phyloP scores from a whole-genome alignment of 2,329 filamentous ascomycete genomes.

The Talaromyces sp. region DNA sequence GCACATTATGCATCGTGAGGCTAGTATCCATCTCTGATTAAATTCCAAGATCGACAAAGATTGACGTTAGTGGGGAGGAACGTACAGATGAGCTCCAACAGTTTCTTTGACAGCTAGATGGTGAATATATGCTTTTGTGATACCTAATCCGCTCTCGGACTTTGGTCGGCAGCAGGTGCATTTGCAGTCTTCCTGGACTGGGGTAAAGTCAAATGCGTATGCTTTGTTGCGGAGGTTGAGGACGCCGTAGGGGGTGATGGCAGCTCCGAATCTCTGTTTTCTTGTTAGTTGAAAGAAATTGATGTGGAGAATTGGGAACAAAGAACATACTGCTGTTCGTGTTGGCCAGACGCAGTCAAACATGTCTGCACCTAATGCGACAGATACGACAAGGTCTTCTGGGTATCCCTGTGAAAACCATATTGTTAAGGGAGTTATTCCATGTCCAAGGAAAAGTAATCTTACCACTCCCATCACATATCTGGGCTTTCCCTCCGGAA shows the following conservation, averaged over 20 bases:
- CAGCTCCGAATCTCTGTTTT: constrained; percentile 78
- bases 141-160: constrained; percentile 69
- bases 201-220: constrained; percentile 76
- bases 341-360: constrained; percentile 99
- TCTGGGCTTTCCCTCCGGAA: constrained; percentile 89
- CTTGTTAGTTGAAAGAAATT: constrained; percentile 3
- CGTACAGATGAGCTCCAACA: constrained; percentile 71
- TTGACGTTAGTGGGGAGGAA: not conserved
- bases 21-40: constrained; percentile 45
- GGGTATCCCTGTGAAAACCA: constrained; percentile 68
- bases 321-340: constrained; percentile 75
- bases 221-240: constrained; percentile 76
- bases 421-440: constrained; percentile 15
- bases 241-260: constrained; percentile 76
- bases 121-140: constrained; percentile 86
- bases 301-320: too few species aligned
- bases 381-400: constrained; percentile 89
- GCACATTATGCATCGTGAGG: constrained; percentile 92
- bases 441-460: constrained; percentile 3
- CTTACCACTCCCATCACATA: constrained; percentile 94
- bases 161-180: constrained; percentile 73
- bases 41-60: not conserved
- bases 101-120: constrained; percentile 95
- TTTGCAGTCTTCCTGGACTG: constrained; percentile 77
- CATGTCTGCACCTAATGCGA: constrained; percentile 96